Evolutionary conservation across 1,139 yeast species (phyloP), one percentile per base, ranked within the genome.

Genomic region (Yamadazyma triangularis): DNA sequence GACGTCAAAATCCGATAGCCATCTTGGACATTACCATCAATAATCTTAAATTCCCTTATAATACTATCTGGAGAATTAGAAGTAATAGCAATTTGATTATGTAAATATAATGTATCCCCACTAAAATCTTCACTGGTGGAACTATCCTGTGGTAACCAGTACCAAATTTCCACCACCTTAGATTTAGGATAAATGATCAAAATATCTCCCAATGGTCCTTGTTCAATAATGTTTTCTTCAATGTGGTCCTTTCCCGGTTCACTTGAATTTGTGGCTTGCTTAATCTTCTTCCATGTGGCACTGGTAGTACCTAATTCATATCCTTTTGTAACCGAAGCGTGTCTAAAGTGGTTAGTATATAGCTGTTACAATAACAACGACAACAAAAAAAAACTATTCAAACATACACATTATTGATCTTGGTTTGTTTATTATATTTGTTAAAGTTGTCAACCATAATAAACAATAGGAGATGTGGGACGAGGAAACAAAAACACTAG

Each of bases 131-230:
- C 30, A 1, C 36, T 8, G 4, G 26, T 23, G 15, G 19, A 24
- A 6, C 23, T 26, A 19, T 24, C 26, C 3, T 52, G 52, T 4
- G 64, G 66, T 2, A 45, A 27, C 78, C 79, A 73, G 39, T 67
- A 73, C 79, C 80, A 76, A 3, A 73, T 51, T 39, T 74, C 77
- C 11, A 73, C 36, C 1, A 51, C 29, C 10, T 45, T 40, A 2
- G 47, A 42, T 3, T 31, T 24, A 1, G 58, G 54, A 39, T 53
- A 63, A 4, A 61, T 52, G 2, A 72, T 37, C 25, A 70, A 48
- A 4, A 75, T 38, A 34, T 74, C 79, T 2, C 80, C 79, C 30
- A 56, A 46, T 4, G 52, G 42, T 0, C 79, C 78, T 33, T 59
- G 53, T 29, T 59, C 68, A 23, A 62, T 35, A 4, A 44, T 26